A percentile compares a stretch with the other conserved stretches of the same genome.
These are phyloP conservation scores for Hsuehochloa calcarea DNA, from an alignment of 176 grass and related monocot genomes.

Conservation along the genomic window DNA sequence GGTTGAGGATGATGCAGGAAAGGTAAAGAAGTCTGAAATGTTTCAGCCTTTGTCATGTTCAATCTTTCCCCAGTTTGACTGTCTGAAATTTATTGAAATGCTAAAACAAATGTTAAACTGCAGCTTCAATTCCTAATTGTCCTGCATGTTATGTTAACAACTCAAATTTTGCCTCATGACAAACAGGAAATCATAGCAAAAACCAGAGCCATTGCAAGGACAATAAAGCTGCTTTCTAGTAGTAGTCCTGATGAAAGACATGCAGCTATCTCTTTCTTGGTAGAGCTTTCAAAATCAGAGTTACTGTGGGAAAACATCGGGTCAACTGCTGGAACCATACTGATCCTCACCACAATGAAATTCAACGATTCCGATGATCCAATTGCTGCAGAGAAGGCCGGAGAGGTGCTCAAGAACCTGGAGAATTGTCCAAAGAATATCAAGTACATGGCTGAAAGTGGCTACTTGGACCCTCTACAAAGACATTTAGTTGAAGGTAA, in stretches of 20 bases:
- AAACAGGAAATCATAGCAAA: constrained; percentile 74
- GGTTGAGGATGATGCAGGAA: constrained; percentile 78
- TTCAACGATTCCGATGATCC: constrained; percentile 63
- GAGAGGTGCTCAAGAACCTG: constrained; percentile 66
- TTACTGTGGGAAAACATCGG: constrained; percentile 63
- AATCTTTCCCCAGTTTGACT: background rate
- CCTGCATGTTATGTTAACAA: background rate
- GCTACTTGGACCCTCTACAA: constrained; percentile 83
- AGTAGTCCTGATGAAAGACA: constrained; percentile 56
- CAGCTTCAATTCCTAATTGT: background rate
- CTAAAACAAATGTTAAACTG: background rate
- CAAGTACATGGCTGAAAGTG: constrained; percentile 90
- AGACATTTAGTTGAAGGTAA: constrained; percentile 86
- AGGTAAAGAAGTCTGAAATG: constrained; percentile 42
- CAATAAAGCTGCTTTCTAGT: constrained; percentile 71
- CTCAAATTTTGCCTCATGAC: constrained; percentile 8
- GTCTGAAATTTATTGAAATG: background rate
- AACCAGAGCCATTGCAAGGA: constrained; percentile 64
- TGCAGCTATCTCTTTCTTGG: constrained; percentile 70
- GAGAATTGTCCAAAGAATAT: constrained; percentile 87
- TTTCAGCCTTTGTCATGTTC: constrained; percentile 7
- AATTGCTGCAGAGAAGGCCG: constrained; percentile 57
- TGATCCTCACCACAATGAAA: constrained; percentile 87
- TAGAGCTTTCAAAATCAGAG: constrained; percentile 71
- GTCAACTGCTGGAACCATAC: constrained; percentile 56